A percentile compares a stretch with the other conserved stretches of the same genome.
These are phyloP conservation scores for Calycina herbarum DNA, from an alignment of 2,329 filamentous ascomycete genomes.

Conservation along the genomic window DNA sequence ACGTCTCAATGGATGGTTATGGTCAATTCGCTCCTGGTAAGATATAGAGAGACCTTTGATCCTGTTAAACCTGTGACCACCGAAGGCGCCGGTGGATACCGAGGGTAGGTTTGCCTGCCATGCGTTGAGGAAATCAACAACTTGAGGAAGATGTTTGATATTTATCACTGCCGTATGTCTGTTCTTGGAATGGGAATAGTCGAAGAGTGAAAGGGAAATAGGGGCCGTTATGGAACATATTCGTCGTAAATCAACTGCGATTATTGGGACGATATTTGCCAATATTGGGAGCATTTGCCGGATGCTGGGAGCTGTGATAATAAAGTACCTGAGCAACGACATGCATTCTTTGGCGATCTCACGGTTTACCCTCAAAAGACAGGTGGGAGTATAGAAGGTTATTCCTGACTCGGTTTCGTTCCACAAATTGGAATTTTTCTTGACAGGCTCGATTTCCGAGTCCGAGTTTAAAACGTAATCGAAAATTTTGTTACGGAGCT, in stretches of 20 bases:
- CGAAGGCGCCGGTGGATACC: not conserved
- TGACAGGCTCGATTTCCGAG: not conserved
- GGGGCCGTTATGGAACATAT: too few relatives aligned
- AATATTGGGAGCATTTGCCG: too few relatives aligned
- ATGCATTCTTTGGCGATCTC: not conserved
- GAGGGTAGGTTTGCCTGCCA: not conserved
- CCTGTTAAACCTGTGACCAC: not conserved
- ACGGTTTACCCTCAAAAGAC: not conserved
- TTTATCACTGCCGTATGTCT: not conserved
- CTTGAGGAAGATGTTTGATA: not conserved
- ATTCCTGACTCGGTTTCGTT: not conserved
- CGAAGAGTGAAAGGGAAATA: too few relatives aligned
- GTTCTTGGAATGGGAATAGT: not conserved
- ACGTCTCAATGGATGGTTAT: not conserved
- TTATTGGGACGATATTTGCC: too few relatives aligned
- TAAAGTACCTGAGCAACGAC: not conserved
- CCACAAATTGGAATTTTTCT: not conserved
- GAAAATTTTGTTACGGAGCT: not conserved
- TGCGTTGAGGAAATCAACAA: not conserved
- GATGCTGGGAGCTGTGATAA: not conserved
- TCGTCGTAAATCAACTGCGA: too few relatives aligned
- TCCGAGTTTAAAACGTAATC: conserved; percentile 1
- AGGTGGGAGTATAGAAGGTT: not conserved
- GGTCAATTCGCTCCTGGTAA: not conserved
- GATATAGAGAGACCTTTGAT: not conserved